A percentile compares a stretch with the other conserved stretches of the same genome.
phyloP scores from a whole-genome alignment of 192 early-diverging fungal genomes.

The Mortierella hygrophila region DNA sequence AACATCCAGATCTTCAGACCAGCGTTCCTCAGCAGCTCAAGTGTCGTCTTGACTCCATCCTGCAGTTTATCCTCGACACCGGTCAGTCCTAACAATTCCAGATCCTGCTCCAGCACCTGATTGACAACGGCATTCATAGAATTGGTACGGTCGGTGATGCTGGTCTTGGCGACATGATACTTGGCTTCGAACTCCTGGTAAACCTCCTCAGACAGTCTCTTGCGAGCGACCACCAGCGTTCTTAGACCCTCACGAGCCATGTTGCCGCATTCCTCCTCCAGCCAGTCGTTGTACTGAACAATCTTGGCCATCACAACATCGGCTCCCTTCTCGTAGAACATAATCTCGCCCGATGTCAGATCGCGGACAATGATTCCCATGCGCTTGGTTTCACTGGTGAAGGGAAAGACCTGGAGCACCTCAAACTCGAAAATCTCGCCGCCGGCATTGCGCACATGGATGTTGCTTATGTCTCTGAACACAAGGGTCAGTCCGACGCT shows the following conservation, averaged over 20 bases:
- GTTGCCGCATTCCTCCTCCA: slow-evolving; percentile 97
- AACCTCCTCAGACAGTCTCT: slow-evolving; percentile 78
- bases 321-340: slow-evolving; percentile 95
- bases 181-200: slow-evolving; percentile 75
- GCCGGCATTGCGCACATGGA: slow-evolving; percentile 71
- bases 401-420: slow-evolving; percentile 96
- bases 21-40: slow-evolving; percentile 91
- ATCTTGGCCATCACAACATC: slow-evolving; percentile 91
- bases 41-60: slow-evolving; percentile 89
- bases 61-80: slow-evolving; percentile 98
- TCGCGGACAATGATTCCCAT: slow-evolving; percentile 95
- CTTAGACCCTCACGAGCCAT: slow-evolving; percentile 96
- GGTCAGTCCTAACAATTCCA: slow-evolving; percentile 93
- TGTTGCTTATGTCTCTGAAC: slow-evolving; percentile 78
- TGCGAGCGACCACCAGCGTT: slow-evolving; percentile 92
- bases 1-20: slow-evolving; percentile 98
- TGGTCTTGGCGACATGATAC: slow-evolving; percentile 79
- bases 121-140: slow-evolving; percentile 76
- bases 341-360: slow-evolving; percentile 76
- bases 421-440: slow-evolving; percentile 74
- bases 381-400: slow-evolving; percentile 97
- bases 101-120: slow-evolving; percentile 80
- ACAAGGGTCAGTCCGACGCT: slow-evolving; percentile 87
- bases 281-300: slow-evolving; percentile 94
- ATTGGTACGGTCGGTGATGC: slow-evolving; percentile 76